Conservation (phyloP, 371 early-diverging fungal genomes). For the Coemansia linderi region DNA sequence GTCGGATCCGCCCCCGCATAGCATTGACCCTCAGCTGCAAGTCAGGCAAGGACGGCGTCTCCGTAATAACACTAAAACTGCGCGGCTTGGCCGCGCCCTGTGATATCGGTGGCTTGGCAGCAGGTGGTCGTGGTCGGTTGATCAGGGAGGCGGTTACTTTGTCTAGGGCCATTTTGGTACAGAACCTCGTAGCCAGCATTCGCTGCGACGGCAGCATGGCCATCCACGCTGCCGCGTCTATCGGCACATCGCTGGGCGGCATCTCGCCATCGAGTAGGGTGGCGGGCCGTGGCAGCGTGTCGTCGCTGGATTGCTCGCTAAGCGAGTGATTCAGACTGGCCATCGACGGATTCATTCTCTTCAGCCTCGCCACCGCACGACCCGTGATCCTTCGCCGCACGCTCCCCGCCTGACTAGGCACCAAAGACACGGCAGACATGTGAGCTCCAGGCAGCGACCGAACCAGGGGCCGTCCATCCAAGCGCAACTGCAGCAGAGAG, state of each 20-base stretch:
- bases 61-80: too few species aligned
- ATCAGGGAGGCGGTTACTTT: background rate
- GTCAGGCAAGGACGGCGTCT: too few species aligned
- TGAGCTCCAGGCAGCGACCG: background rate
- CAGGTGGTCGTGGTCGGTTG: background rate
- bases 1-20: background rate
- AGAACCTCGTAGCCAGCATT: conserved; percentile 16
- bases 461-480: background rate
- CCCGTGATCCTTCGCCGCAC: conserved; percentile 18
- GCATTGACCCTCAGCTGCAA: too few species aligned
- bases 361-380: conserved; percentile 10
- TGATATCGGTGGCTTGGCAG: background rate
- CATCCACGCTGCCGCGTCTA: conserved; percentile 26
- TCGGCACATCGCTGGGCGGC: conserved; percentile 17
- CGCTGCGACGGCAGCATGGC: conserved; percentile 12
- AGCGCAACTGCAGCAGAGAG: background rate
- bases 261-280: too few species aligned
- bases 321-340: background rate
- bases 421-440: background rate
- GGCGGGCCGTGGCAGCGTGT: background rate
- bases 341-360: conserved; percentile 2
- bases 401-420: background rate
- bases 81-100: too few species aligned
- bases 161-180: conserved; percentile 20
- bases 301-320: background rate